Evolutionary conservation across 176 grass and related monocot genomes (phyloP), one percentile per base, ranked within the genome.

Genomic region (Raddia distichophylla): DNA sequence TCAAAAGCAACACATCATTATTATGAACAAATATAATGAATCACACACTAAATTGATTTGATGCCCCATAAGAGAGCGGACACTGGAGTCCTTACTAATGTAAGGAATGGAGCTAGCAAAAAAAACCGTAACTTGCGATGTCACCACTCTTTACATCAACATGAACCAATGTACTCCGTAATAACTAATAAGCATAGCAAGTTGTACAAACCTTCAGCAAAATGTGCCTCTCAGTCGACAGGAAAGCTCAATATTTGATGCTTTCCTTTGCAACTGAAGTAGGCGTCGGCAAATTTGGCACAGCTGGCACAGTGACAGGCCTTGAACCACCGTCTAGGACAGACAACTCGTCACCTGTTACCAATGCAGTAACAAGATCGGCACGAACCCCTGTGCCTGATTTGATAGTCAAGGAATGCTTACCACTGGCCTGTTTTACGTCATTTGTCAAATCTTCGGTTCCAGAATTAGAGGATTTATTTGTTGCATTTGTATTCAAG

Each of bases 31-130:
- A 70, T 66, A 61, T 61, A 82, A 73, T 46, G 76, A 70, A 90
- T 69, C 87, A 81, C 74, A 76, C 27, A 80, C 86, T 91, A 86
- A 77, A 83, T 73, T 77, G 74, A 81, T 59, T 63, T 68, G 61
- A 79, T 75, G 76, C 67, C 89, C 74, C 69, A 91, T 86, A 88
- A 73, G 81, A 83, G 48, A 73, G 67, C 6, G 51, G 77, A 90
- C 84, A 68, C 55, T 76, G 43, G 76, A 58, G 66, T 47, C 62
- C 56, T 74, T 47, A 88, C 67, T 46, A 17, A 83, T 5, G 51
- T 52, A 69, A 67, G 19, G 78, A 77, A 61, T 61, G 67, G 50
- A 75, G 79, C 72, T 77, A 27, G 53, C 75, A 64, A 76, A 66
- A 66, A 71, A 74, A 42, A 46, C 60, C 71, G 47, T 50, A 48